phyloP scores from a whole-genome alignment of 306 rosid genomes.

The Quercus dentata region DNA sequence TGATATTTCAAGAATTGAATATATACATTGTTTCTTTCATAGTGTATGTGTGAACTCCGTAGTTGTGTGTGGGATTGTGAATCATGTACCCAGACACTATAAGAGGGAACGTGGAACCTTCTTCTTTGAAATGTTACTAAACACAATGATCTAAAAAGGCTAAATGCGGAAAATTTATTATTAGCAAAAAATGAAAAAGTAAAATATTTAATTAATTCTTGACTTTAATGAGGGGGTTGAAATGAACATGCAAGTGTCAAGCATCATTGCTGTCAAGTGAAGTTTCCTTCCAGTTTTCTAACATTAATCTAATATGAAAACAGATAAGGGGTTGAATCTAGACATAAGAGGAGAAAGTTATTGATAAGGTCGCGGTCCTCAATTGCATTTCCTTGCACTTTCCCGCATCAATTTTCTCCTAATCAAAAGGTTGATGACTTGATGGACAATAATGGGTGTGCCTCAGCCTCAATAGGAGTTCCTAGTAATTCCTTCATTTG shows the following conservation, averaged over 20 bases:
- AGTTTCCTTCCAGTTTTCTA: background rate
- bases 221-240: background rate
- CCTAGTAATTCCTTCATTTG: background rate
- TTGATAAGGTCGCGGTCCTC: background rate
- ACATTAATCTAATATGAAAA: background rate
- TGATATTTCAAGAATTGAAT: too few species aligned
- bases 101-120: too few species aligned
- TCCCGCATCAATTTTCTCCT: background rate
- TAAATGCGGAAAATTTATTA: too few species aligned
- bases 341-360: background rate
- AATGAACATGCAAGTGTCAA: background rate
- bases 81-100: too few species aligned
- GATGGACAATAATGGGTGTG: background rate
- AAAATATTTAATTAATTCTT: background rate
- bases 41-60: too few species aligned
- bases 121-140: too few species aligned
- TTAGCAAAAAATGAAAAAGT: background rate
- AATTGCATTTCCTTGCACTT: slow-evolving; percentile 24
- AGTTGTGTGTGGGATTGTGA: too few species aligned
- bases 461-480: background rate
- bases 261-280: background rate
- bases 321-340: background rate
- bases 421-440: background rate
- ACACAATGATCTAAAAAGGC: too few species aligned
- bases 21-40: too few species aligned